Evolutionary conservation across 495 filamentous ascomycete genomes (phyloP).

Genomic region (Neurospora sp.): DNA sequence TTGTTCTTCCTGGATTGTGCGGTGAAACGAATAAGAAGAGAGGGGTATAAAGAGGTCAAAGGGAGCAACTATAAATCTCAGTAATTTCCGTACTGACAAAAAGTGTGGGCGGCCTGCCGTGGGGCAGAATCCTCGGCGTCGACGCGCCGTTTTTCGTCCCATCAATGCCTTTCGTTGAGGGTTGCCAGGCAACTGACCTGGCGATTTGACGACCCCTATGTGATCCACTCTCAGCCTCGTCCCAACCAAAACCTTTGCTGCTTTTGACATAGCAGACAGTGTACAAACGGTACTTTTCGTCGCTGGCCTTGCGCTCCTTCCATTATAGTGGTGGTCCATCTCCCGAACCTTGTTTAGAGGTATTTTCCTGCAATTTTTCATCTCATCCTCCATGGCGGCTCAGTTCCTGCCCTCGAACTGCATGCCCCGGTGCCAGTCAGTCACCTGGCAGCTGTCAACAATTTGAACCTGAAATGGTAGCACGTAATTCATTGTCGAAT

Average conservation of each 20-base stretch:
- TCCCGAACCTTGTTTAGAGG: not conserved
- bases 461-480: not conserved
- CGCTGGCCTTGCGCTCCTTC: not conserved
- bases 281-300: not conserved
- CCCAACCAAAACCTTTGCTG: not conserved
- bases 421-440: not conserved
- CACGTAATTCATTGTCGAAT: not conserved
- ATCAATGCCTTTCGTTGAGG: no score
- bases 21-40: no score
- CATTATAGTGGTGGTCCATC: not conserved
- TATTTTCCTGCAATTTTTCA: not conserved
- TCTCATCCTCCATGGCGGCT: not conserved
- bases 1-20: no score
- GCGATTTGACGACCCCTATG: not conserved
- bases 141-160: not conserved
- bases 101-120: not conserved
- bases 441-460: not conserved
- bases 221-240: not conserved
- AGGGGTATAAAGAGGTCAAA: no score
- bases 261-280: not conserved
- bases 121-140: rapidly evolving
- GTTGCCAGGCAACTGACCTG: not conserved
- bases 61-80: no score
- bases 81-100: no score
- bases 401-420: not conserved